phyloP scores from a whole-genome alignment of 805 yeast genomes.

The Candida insectalens region DNA sequence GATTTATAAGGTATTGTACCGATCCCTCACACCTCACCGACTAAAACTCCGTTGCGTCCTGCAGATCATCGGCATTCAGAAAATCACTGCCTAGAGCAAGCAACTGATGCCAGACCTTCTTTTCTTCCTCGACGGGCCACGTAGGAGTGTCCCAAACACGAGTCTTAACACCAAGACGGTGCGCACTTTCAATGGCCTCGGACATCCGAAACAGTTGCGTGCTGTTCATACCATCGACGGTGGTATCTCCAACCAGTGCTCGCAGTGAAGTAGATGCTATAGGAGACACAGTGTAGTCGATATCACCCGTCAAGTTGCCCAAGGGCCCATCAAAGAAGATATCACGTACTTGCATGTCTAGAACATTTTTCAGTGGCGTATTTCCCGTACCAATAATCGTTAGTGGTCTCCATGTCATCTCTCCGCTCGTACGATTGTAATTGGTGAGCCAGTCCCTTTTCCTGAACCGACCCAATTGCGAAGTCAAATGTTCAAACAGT shows the following conservation, averaged over 20 bases:
- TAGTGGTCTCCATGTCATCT: slow-evolving; percentile 40
- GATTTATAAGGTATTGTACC: no score
- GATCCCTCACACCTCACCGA: no score
- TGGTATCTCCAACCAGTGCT: slow-evolving; percentile 14
- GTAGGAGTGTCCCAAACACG: slow-evolving; percentile 66
- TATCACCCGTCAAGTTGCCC: slow-evolving; percentile 7
- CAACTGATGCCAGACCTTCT: slow-evolving; percentile 40
- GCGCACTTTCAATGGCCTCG: slow-evolving; percentile 32
- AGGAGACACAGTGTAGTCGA: slow-evolving; percentile 17
- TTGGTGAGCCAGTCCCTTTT: slow-evolving; percentile 40
- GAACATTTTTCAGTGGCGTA: slow-evolving; percentile 36
- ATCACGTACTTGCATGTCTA: slow-evolving; percentile 19
- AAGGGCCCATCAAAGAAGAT: slow-evolving; percentile 49
- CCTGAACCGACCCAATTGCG: slow-evolving; percentile 36
- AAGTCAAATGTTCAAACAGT: slow-evolving; percentile 36
- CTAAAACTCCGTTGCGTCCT: no score
- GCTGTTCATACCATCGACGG: slow-evolving; percentile 22
- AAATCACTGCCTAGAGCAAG: slow-evolving; percentile 42
- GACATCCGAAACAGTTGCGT: slow-evolving; percentile 23
- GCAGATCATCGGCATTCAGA: slow-evolving; percentile 54
- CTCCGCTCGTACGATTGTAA: slow-evolving; percentile 27
- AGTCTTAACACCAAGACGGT: slow-evolving; percentile 39
- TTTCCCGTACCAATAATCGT: slow-evolving; percentile 61
- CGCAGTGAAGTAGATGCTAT: slow-evolving; percentile 26
- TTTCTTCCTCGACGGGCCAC: slow-evolving; percentile 46